Evolutionary conservation across 108 stramenopile species (phyloP).

Genomic region (Nitzschia sp.): DNA sequence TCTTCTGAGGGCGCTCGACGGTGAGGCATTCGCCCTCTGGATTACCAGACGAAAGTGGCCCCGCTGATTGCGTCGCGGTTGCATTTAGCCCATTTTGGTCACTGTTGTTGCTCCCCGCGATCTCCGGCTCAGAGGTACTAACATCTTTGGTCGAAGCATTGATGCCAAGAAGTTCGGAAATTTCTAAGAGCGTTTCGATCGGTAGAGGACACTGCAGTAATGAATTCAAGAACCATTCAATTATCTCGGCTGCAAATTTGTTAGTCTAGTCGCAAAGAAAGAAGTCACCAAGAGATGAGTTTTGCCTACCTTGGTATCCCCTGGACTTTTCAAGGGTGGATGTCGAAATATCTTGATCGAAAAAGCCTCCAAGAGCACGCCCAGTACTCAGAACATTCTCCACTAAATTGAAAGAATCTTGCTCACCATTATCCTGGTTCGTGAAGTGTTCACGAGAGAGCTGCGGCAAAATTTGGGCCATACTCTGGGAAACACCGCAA

Average conservation of each 20-base stretch:
- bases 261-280: background rate
- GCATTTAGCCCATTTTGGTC: background rate
- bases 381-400: slow-evolving; percentile 37
- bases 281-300: slow-evolving; percentile 3
- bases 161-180: slow-evolving; percentile 28
- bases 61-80: background rate
- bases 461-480: slow-evolving; percentile 12
- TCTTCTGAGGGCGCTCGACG: background rate
- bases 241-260: slow-evolving; percentile 27
- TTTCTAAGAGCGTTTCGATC: slow-evolving; percentile 13
- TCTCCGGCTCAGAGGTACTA: background rate
- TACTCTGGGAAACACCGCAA: slow-evolving; percentile 24
- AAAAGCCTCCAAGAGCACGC: slow-evolving; percentile 36
- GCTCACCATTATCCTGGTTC: background rate
- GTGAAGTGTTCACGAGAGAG: slow-evolving; percentile 1
- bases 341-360: slow-evolving; percentile 1
- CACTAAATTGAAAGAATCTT: background rate
- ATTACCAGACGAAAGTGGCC: background rate
- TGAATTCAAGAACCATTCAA: slow-evolving; percentile 53
- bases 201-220: slow-evolving; percentile 55
- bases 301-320: slow-evolving; percentile 42
- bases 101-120: background rate
- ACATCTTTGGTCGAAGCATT: slow-evolving; percentile 6
- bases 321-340: slow-evolving; percentile 5
- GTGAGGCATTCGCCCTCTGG: background rate